A percentile compares a stretch with the other conserved stretches of the same genome.
Evolutionary conservation across 192 early-diverging fungal genomes (phyloP).

Genomic region (Endogone sp.): DNA sequence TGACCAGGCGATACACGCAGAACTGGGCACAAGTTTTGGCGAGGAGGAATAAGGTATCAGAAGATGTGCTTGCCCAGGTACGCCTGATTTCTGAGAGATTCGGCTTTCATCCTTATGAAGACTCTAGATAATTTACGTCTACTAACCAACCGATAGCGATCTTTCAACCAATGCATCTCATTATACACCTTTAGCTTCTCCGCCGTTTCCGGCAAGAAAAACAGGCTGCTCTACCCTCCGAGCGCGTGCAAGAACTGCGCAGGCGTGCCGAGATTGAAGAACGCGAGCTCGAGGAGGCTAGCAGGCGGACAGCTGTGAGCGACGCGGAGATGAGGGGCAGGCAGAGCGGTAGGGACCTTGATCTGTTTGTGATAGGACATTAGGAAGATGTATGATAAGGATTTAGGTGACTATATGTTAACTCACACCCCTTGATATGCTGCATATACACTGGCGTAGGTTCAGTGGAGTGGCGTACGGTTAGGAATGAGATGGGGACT

Average conservation of each 20-base stretch:
- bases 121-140: too few species aligned
- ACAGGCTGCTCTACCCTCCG: not conserved
- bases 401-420: too few species aligned
- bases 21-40: conserved; percentile 25
- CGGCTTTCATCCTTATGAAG: too few species aligned
- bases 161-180: too few species aligned
- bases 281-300: conserved; percentile 12
- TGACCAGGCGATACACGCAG: conserved; percentile 42
- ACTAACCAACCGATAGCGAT: too few species aligned
- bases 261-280: conserved; percentile 11
- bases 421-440: too few species aligned
- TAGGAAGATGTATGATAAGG: too few species aligned
- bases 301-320: not conserved
- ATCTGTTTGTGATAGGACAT: too few species aligned
- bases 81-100: too few species aligned
- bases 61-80: conserved; percentile 27
- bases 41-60: conserved; percentile 27
- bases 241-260: conserved; percentile 1
- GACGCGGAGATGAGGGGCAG: conserved; percentile 21
- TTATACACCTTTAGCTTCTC: not conserved
- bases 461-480: conserved; percentile 12
- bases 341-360: conserved; percentile 22
- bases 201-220: not conserved
- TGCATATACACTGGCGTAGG: not conserved
- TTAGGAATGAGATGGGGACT: conserved; percentile 10